Evolutionary conservation across 257 asterid species (phyloP), one percentile per base, ranked within the genome.

Genomic region (Osmanthus fragrans): DNA sequence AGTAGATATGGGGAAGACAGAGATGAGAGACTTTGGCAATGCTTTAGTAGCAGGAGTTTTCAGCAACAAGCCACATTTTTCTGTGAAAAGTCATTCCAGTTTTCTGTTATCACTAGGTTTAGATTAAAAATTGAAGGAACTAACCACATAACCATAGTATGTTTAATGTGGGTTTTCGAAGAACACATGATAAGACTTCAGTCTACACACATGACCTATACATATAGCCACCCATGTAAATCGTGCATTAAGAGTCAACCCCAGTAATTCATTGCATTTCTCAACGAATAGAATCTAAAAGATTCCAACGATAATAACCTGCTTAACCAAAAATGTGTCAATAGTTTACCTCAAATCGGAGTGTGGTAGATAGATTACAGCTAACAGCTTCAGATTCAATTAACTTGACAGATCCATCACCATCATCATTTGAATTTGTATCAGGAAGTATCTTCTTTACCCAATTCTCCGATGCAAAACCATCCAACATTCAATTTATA

Each of bases 341-440:
- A 76, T 5, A 71, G 23, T 49, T 74, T 87, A 95, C 99, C 99
- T 93, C 99, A 80, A 93, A 95, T 33, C 99, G 97, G 65, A 95
- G 93, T 58, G 82, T 80, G 76, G 82, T 81, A 73, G 86, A 74
- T 80, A 72, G 90, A 65, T 77, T 34, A 80, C 84, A 77, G 80
- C 77, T 79, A 75, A 76, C 54, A 75, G 69, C 78, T 56, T 69
- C 75, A 80, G 34, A 73, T 79, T 85, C 86, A 78, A 47, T 74
- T 76, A 84, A 77, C 64, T 70, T 81, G 74, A 30, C 78, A 76
- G 77, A 70, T 81, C 80, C 89, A 77, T 74, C 81, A 12, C 80
- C 89, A 76, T 74, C 80, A 10, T 66, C 79, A 73, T 76, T 78
- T 80, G 80, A 23, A 40, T 80, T 78, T 37, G 73, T 68, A 76